Percentiles rank a stretch among this genome's conserved stretches.
phyloP scores from a whole-genome alignment of 495 filamentous ascomycete genomes.

The Chaetomium fimeti region DNA sequence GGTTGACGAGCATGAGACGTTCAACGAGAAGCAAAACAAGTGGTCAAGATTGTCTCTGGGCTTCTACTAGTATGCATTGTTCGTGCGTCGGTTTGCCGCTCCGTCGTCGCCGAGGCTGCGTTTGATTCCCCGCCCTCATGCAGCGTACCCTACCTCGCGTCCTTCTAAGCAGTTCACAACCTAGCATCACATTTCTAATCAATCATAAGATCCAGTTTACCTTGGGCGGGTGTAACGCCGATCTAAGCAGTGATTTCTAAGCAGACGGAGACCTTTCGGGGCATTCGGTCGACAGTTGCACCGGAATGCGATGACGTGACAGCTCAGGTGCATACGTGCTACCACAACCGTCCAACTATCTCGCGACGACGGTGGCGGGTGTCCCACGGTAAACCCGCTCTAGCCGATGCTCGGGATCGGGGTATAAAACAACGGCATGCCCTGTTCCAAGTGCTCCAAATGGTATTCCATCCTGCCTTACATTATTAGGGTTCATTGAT shows the following conservation, averaged over 20 bases:
- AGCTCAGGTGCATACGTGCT: not conserved
- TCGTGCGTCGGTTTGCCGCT: too few relatives aligned
- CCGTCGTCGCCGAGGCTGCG: too few relatives aligned
- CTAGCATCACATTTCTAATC: not conserved
- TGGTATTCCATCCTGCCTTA: not conserved
- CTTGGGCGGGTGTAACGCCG: not conserved
- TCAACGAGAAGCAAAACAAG: too few relatives aligned
- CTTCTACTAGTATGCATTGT: too few relatives aligned
- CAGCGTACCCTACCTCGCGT: too few relatives aligned
- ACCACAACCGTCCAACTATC: not conserved
- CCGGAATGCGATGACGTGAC: constrained; percentile 20
- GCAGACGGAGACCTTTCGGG: not conserved
- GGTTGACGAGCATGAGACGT: too few relatives aligned
- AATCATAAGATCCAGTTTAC: not conserved
- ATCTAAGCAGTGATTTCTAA: constrained; percentile 9
- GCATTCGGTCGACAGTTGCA: constrained; percentile 7
- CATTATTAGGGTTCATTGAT: not conserved
- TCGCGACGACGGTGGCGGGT: not conserved
- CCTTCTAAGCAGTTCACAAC: not conserved
- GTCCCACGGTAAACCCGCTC: too few relatives aligned
- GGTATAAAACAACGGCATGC: not conserved
- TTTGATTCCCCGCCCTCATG: too few relatives aligned
- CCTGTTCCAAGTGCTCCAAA: not conserved
- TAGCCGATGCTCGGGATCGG: not conserved
- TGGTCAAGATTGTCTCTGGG: too few relatives aligned